Base-by-base conservation (phyloP, 805 yeast species). In the Kuraishia hungarica region DNA sequence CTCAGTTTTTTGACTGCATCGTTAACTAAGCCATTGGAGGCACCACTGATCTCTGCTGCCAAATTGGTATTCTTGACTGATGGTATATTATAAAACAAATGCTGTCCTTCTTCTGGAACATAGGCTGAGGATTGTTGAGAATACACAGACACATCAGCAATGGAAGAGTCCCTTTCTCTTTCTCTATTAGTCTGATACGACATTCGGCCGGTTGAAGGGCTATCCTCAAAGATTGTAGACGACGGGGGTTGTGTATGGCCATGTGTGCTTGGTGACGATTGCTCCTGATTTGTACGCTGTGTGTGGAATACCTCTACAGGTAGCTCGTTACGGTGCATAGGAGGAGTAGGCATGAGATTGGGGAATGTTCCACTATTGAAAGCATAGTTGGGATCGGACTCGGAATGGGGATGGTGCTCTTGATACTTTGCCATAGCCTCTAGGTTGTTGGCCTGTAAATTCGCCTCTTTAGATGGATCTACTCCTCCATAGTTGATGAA, bases 101-200 rank as follows among this genome's bases (percentile, higher is more conserved):
- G 61, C 48, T 59, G 61, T 2, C 57, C 61, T 1, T 56, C 56
- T 7, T 51, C 39, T 24, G 55, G 58, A 4, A 57, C 52, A 49
- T 54, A 59, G 2, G 59, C 61, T 13, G 56, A 39, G 4, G 59
- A 46, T 39, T 59, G 61, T 23, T 56, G 59, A 23, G 21, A 47
- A 17, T 55, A 57, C 17, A 50, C 53, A 6, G 54, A 1, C 21
- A 47, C 50, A 17, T 26, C 47, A 17, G 51, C 11, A 11, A n/a
- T 24, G 2, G 51, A 51, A 2, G 51, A 15, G 13, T 49, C 50
- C 29, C 50, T 55, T 26, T 22, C 20, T 35, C n/a, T 35, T 6
- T 35, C 17, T 17, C 17, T 35, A 17, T 10, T 35, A 7, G 43
- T 35, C 11, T 35, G 43, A 17, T 7, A 35, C 43, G 43, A 35